Conservation (phyloP, 2,329 filamentous ascomycete genomes). For the Ascochyta pisi region DNA sequence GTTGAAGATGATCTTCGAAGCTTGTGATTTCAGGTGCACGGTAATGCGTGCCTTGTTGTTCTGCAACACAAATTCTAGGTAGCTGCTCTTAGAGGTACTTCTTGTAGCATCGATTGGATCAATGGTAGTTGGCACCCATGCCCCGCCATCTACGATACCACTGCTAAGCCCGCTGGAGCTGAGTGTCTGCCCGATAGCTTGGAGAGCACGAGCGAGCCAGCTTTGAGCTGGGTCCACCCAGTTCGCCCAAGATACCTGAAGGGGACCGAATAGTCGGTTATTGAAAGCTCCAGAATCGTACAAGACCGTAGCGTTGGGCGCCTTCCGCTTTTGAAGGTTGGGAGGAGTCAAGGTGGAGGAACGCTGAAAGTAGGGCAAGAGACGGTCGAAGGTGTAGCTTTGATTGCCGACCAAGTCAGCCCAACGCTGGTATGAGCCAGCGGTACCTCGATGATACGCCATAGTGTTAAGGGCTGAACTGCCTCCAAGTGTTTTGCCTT, state of each 20-base stretch:
- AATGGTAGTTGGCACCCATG: slow-evolving; percentile 40
- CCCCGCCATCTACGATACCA: slow-evolving; percentile 29
- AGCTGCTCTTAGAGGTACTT: slow-evolving; percentile 30
- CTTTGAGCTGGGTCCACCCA: slow-evolving; percentile 35
- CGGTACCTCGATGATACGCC: slow-evolving; percentile 34
- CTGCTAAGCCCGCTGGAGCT: slow-evolving; percentile 30
- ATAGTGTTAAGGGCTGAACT: slow-evolving; percentile 37
- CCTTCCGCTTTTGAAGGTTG: slow-evolving; percentile 25
- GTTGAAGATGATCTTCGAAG: slow-evolving; percentile 26
- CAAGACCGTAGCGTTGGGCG: slow-evolving; percentile 26
- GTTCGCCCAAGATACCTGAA: slow-evolving; percentile 38
- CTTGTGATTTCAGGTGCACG: slow-evolving; percentile 23
- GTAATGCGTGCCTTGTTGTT: slow-evolving; percentile 10
- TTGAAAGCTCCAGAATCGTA: slow-evolving; percentile 29
- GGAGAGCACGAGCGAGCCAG: slow-evolving; percentile 32
- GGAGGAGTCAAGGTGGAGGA: slow-evolving; percentile 40
- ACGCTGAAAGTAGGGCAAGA: slow-evolving; percentile 41
- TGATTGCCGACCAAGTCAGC: slow-evolving; percentile 41
- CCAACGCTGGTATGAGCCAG: slow-evolving; percentile 37
- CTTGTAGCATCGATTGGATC: slow-evolving; percentile 31
- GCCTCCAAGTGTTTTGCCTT: slow-evolving; percentile 43
- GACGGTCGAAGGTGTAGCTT: slow-evolving; percentile 35
- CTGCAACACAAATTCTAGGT: slow-evolving; percentile 18
- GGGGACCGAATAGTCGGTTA: slow-evolving; percentile 23
- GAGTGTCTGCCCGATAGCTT: slow-evolving; percentile 27